Conservation (phyloP, 1,284 basidiomycete species). For the Pulveroboletus sp. region DNA sequence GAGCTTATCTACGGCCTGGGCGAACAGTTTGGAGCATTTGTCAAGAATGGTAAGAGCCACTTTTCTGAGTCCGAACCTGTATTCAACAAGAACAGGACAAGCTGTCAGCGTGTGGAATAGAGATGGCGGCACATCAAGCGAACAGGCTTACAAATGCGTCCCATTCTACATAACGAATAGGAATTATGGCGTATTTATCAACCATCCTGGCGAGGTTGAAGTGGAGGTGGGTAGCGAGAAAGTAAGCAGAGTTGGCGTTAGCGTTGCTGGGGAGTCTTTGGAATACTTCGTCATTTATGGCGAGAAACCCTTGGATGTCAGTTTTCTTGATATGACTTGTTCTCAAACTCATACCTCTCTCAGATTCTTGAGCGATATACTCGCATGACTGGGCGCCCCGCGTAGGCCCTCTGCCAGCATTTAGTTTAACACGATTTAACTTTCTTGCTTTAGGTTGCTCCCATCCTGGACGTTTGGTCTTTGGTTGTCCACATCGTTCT, state of each 20-base stretch:
- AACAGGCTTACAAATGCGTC: constrained; percentile 76
- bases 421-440: not conserved
- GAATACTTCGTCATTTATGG: constrained; percentile 75
- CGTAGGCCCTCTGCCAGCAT: constrained; percentile 5
- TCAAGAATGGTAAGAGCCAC: constrained; percentile 63
- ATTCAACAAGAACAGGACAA: constrained; percentile 45
- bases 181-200: constrained; percentile 75
- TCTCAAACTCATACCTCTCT: not conserved
- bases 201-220: constrained; percentile 76
- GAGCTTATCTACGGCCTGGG: constrained; percentile 75
- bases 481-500: constrained; percentile 77
- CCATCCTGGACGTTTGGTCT: constrained; percentile 76
- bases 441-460: constrained; percentile 45
- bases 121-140: constrained; percentile 69
- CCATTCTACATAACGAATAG: constrained; percentile 71
- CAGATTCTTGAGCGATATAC: constrained; percentile 25
- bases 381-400: constrained; percentile 25
- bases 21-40: constrained; percentile 70
- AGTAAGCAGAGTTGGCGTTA: constrained; percentile 69
- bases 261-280: constrained; percentile 60
- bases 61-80: constrained; percentile 1
- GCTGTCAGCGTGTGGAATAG: constrained; percentile 70
- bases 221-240: constrained; percentile 76
- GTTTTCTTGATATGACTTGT: constrained; percentile 11
- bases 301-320: constrained; percentile 59